phyloP scores from a whole-genome alignment of 768 basidiomycete genomes.

The Neoboletus magnificus region DNA sequence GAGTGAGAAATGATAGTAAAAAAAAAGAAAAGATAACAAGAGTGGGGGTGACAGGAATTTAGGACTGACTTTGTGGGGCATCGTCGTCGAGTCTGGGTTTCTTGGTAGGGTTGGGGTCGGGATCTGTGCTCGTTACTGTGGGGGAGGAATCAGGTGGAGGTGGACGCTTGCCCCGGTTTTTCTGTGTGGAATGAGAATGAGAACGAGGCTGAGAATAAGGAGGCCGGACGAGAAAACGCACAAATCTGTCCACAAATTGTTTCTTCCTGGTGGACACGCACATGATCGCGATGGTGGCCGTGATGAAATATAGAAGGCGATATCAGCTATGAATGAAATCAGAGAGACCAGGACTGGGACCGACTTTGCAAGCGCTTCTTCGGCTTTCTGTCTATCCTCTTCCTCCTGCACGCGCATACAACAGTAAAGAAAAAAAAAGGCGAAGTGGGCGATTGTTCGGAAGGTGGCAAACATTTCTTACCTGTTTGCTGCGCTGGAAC shows the following conservation, averaged over 20 bases:
- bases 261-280: constrained; percentile 43
- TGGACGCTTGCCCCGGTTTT: constrained; percentile 56
- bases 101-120: constrained; percentile 33
- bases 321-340: too few species aligned
- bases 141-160: constrained; percentile 37
- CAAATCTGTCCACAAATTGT: constrained; percentile 59
- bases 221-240: constrained; percentile 31
- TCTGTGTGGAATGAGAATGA: constrained; percentile 32
- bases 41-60: background rate
- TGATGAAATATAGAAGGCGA: background rate
- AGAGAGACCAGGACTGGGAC: too few species aligned
- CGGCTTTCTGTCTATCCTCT: too few species aligned
- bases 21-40: background rate
- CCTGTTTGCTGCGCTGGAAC: background rate
- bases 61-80: constrained; percentile 31
- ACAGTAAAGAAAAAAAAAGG: too few species aligned
- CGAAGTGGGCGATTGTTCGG: too few species aligned
- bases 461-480: too few species aligned
- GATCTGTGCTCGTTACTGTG: constrained; percentile 35
- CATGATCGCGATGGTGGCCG: too few species aligned
- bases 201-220: background rate
- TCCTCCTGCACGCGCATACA: too few species aligned
- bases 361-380: too few species aligned
- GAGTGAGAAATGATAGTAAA: background rate
- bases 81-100: constrained; percentile 36